A percentile compares a stretch with the other conserved stretches of the same genome.
These are phyloP conservation scores for Cephalotrichum gorgonifer DNA, from an alignment of 2,329 filamentous ascomycete genomes.

Conservation along the genomic window DNA sequence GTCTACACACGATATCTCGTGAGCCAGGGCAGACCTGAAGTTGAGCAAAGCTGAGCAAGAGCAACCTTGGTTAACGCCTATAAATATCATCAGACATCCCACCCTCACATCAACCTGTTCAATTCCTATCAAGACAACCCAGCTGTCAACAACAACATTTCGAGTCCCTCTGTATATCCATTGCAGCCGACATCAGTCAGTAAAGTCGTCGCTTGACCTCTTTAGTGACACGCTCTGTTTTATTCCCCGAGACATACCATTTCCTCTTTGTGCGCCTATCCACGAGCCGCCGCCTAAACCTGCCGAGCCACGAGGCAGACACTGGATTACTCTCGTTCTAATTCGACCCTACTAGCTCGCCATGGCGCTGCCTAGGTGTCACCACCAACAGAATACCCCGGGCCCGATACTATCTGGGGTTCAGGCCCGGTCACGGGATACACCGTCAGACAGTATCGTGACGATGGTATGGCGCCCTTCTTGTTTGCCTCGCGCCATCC, in stretches of 20 bases:
- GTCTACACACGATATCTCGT: neutral
- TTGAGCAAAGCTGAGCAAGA: no score
- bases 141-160: neutral
- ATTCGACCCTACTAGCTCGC: neutral
- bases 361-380: neutral
- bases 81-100: neutral
- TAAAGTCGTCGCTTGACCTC: neutral
- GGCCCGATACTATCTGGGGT: neutral
- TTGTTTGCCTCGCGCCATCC: neutral
- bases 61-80: no score
- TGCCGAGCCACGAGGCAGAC: neutral
- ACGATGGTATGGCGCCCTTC: conserved; percentile 2
- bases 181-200: neutral
- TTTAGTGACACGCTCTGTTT: neutral
- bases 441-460: neutral
- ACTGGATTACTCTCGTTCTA: neutral
- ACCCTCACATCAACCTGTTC: neutral
- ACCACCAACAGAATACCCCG: neutral
- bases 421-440: neutral
- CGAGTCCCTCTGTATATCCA: neutral
- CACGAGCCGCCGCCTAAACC: no score
- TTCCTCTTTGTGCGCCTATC: neutral
- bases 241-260: neutral
- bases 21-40: neutral
- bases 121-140: neutral